A percentile compares a stretch with the other conserved stretches of the same genome.
Conservation (phyloP, 2,329 filamentous ascomycete species). For the Aureobasidium subglaciale region DNA sequence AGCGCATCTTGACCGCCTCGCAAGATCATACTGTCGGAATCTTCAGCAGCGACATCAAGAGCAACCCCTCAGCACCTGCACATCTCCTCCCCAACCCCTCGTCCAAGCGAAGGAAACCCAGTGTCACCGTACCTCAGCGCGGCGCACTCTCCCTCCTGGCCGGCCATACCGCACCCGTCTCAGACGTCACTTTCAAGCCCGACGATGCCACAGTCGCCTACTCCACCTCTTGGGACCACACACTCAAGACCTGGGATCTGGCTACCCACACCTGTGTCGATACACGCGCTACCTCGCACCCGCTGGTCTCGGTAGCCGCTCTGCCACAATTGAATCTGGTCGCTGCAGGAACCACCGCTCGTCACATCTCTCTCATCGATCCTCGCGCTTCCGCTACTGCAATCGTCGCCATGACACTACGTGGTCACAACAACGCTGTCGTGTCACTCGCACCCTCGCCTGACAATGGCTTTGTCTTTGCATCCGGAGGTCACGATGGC, state of each 20-base stretch:
- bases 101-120: conserved; percentile 67
- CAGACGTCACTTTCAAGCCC: conserved; percentile 76
- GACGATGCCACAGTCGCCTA: conserved; percentile 83
- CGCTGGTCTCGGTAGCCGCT: conserved; percentile 71
- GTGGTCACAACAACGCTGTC: conserved; percentile 74
- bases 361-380: conserved; percentile 89
- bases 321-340: conserved; percentile 59
- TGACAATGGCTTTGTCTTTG: conserved; percentile 65
- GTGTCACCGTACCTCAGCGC: conserved; percentile 53
- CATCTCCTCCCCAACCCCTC: conserved; percentile 59
- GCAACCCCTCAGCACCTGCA: conserved; percentile 65
- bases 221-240: conserved; percentile 85
- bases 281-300: conserved; percentile 74
- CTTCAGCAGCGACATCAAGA: conserved; percentile 75
- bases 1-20: conserved; percentile 77
- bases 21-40: conserved; percentile 78
- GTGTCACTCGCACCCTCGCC: conserved; percentile 53
- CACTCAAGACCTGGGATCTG: conserved; percentile 83
- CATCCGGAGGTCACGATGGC: conserved; percentile 85
- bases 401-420: conserved; percentile 80
- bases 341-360: conserved; percentile 71
- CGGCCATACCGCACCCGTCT: conserved; percentile 66
- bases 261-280: conserved; percentile 72
- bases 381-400: conserved; percentile 69
- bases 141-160: conserved; percentile 70